Evolutionary conservation across 2,329 filamentous ascomycete species (phyloP).

Genomic region (Ophiostoma tasmaniense): DNA sequence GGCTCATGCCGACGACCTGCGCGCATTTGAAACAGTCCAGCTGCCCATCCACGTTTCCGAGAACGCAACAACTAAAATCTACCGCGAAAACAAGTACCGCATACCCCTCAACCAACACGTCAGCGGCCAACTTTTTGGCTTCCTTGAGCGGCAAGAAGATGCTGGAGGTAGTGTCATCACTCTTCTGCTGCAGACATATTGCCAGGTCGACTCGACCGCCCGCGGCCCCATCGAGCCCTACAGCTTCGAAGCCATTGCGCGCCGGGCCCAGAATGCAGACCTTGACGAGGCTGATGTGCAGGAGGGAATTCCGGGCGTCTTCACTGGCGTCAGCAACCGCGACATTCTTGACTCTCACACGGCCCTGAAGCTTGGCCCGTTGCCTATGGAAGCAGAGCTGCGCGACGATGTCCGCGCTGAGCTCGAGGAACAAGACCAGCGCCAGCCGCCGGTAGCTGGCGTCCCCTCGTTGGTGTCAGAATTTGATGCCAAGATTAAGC

Average conservation of each 20-base stretch:
- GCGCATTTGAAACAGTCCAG: constrained; percentile 62
- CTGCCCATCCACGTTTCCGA: constrained; percentile 70
- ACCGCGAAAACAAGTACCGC: constrained; percentile 78
- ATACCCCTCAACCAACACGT: constrained; percentile 82
- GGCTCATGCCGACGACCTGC: constrained; percentile 73
- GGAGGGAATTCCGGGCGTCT: constrained; percentile 56
- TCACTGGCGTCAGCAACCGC: constrained; percentile 53
- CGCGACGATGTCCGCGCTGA: constrained; percentile 81
- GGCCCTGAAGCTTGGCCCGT: constrained; percentile 64
- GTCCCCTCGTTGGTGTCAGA: constrained; percentile 71
- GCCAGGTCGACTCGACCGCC: constrained; percentile 48
- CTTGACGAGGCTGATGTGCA: constrained; percentile 55
- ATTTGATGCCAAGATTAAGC: constrained; percentile 80
- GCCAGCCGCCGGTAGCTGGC: constrained; percentile 62
- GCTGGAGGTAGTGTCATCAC: constrained; percentile 72
- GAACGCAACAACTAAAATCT: constrained; percentile 70
- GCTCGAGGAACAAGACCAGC: constrained; percentile 74
- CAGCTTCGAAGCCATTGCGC: constrained; percentile 53
- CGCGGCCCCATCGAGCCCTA: constrained; percentile 56
- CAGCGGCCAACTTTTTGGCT: constrained; percentile 74
- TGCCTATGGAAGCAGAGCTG: constrained; percentile 76
- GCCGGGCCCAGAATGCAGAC: constrained; percentile 50
- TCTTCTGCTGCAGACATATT: constrained; percentile 57
- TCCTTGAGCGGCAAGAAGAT: constrained; percentile 77
- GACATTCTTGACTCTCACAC: constrained; percentile 49